A percentile compares a stretch with the other conserved stretches of the same genome.
Conservation (phyloP, 2,329 filamentous ascomycete species). For the Mariannaea sp. region DNA sequence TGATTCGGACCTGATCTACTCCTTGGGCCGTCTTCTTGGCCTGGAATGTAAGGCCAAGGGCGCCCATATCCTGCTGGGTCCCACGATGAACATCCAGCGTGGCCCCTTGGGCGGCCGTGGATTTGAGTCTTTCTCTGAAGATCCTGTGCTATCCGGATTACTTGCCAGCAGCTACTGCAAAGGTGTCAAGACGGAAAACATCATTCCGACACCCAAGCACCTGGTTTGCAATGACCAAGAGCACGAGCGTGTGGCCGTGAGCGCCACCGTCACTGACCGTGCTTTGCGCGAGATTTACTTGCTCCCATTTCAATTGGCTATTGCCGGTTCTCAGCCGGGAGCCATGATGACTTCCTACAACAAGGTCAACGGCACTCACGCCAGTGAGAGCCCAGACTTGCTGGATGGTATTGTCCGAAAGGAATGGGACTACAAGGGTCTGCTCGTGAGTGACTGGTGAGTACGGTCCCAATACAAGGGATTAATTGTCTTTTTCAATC, state of each 20-base stretch:
- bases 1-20: neutral
- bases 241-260: conserved; percentile 45
- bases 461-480: neutral
- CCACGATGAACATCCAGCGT: conserved; percentile 4
- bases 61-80: neutral
- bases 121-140: conserved; percentile 4
- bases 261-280: neutral
- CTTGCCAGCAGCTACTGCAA: neutral
- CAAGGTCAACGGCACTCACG: conserved; percentile 27
- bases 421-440: conserved; percentile 18
- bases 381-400: conserved; percentile 2
- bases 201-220: conserved; percentile 14
- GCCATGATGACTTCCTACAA: conserved; percentile 23
- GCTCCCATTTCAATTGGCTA: conserved; percentile 3
- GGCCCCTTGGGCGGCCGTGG: neutral
- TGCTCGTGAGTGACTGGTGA: conserved; percentile 43
- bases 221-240: conserved; percentile 52
- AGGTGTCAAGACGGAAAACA: conserved; percentile 1
- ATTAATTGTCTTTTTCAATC: too few species aligned
- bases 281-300: conserved; percentile 1
- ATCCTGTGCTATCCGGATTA: neutral
- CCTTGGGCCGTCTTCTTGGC: neutral
- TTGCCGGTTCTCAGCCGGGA: neutral
- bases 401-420: conserved; percentile 30
- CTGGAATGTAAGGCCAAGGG: neutral